These are phyloP conservation scores for Candolleomyces efflorescens DNA, from an alignment of 768 basidiomycete species.

Conservation along the genomic window DNA sequence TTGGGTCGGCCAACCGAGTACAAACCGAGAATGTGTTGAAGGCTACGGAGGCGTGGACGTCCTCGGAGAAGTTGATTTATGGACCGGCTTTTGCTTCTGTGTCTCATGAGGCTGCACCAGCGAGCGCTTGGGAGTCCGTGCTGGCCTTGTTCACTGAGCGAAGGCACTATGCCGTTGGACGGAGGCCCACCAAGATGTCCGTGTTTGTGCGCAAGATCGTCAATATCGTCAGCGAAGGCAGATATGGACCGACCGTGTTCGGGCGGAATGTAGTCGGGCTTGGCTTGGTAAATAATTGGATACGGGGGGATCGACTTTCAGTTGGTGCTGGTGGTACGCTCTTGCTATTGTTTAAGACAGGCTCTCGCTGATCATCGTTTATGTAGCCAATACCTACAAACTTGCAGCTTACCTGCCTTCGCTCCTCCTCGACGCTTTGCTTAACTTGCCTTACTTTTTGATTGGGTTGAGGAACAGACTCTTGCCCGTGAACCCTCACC, in stretches of 20 bases:
- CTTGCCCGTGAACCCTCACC: constrained; percentile 45
- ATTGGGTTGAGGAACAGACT: constrained; percentile 60
- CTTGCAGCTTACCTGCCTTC: constrained; percentile 68
- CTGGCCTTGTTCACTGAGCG: constrained; percentile 33
- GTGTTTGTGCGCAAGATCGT: constrained; percentile 58
- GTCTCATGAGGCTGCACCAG: constrained; percentile 25
- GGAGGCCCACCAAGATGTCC: constrained; percentile 53
- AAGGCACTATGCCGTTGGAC: constrained; percentile 34
- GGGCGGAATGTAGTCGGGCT: constrained; percentile 39
- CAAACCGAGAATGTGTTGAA: constrained; percentile 35
- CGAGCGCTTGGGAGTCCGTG: constrained; percentile 26
- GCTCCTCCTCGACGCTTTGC: constrained; percentile 55
- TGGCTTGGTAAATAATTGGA: constrained; percentile 49
- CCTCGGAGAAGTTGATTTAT: constrained; percentile 69
- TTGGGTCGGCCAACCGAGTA: constrained; percentile 20
- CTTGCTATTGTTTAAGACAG: neutral
- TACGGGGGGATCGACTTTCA: constrained; percentile 64
- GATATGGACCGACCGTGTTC: constrained; percentile 34
- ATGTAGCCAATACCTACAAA: constrained; percentile 63
- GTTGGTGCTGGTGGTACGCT: constrained; percentile 74
- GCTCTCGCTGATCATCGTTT: constrained; percentile 3
- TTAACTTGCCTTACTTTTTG: constrained; percentile 64
- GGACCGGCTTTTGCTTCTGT: constrained; percentile 61
- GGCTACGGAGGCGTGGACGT: constrained; percentile 68
- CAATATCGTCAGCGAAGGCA: constrained; percentile 56